phyloP scores from a whole-genome alignment of 305 asterid species.

The Solanum hybrid region DNA sequence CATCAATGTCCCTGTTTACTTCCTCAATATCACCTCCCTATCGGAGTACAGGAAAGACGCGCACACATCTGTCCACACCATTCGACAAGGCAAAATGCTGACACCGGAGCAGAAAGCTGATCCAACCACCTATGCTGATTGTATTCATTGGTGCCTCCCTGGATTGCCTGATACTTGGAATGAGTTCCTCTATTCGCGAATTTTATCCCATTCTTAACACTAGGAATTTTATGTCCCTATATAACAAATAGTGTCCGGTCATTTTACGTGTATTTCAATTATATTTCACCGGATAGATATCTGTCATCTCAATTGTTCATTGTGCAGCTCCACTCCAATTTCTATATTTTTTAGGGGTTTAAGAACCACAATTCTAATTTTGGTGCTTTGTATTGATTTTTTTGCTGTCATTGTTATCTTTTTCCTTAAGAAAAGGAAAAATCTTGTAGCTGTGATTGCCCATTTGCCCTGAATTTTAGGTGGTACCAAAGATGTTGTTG shows the following conservation, averaged over 20 bases:
- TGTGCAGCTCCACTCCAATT: not conserved
- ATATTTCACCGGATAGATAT: not conserved
- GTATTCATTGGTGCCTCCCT: slow-evolving; percentile 98
- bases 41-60: slow-evolving; percentile 94
- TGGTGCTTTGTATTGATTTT: not conserved
- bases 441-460: not conserved
- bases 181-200: slow-evolving; percentile 69
- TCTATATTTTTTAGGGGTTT: not conserved
- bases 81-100: slow-evolving; percentile 83
- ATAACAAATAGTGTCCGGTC: not conserved
- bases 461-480: not conserved
- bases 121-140: slow-evolving; percentile 68
- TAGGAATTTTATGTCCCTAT: not conserved
- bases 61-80: slow-evolving; percentile 89
- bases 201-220: slow-evolving; percentile 44
- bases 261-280: not conserved
- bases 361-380: not conserved
- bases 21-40: slow-evolving; percentile 69
- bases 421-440: not conserved
- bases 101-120: slow-evolving; percentile 76
- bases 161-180: slow-evolving; percentile 96
- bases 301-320: not conserved
- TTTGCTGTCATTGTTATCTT: not conserved
- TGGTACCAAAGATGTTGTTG: not conserved
- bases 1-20: slow-evolving; percentile 45